Base-by-base conservation (phyloP, 495 filamentous ascomycete species). In the Aspergillus steynii region DNA sequence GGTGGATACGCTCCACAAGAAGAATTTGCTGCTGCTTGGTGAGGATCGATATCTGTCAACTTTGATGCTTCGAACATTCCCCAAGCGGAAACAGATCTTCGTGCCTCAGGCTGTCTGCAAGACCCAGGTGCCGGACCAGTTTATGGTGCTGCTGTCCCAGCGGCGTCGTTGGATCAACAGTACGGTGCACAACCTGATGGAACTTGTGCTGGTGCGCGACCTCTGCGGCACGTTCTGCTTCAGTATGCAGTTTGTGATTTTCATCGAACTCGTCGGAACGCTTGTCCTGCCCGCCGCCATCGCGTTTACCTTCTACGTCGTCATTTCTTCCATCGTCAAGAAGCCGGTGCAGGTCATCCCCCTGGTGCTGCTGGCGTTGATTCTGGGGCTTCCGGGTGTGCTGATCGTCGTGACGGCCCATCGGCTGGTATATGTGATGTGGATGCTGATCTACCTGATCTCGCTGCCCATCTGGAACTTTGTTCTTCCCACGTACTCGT, bases 221-320 rank as follows among this genome's bases (percentile, higher is more conserved):
- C 84, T 99, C 5, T 99, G 96, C 70, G 96, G 96, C 53, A 99
- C 96, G 0, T 99, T 99, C 79, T 99, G 96, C 82, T 99, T 99
- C 81, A 96, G 90, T 77, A 99, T 99, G 96, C 96, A 99, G 73
- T 98, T 98, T 70, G 89, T 98, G 56, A 89, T 99, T 59, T 96
- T 92, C 74, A 92, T 99, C 68, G 95, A 99, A 71, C 82, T 99
- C 49, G 84, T 98, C 53, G 96, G 96, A 51, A 98, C 96, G 0
- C 80, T 98, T 50, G 96, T 99, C 12, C 80, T 99, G 3, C 96
- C 95, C 0, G 96, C 95, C 9, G 96, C 96, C 61, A 97, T 99
- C 68, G 86, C 90, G 4, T 98, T 99, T 73, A 99, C 96, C 27
- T 86, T 97, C 71, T 99, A 99, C 75, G 87, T 99, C 62, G 85